phyloP scores from a whole-genome alignment of 495 filamentous ascomycete species.

The Chaetomium cochliodes region DNA sequence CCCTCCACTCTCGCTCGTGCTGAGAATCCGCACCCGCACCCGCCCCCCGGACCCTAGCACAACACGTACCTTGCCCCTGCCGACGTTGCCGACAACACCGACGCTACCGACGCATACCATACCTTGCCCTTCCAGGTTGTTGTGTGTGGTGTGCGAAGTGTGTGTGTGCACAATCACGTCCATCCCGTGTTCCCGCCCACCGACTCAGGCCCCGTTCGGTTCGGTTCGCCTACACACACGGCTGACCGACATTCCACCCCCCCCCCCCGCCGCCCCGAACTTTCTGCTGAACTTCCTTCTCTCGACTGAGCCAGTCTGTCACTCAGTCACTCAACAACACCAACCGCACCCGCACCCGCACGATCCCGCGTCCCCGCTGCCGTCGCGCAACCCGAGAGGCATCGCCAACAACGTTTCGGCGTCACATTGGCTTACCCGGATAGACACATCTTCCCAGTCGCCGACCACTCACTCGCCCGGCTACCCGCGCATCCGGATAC shows the following conservation, averaged over 20 bases:
- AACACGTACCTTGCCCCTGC: conserved; percentile 6
- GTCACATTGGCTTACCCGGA: conserved; percentile 27
- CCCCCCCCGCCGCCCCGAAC: not conserved
- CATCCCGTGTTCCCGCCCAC: conserved; percentile 1
- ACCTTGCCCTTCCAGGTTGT: not conserved
- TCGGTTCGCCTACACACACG: conserved; percentile 5
- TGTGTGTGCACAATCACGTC: not conserved
- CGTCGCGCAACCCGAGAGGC: conserved; percentile 17
- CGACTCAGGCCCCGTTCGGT: conserved; percentile 7
- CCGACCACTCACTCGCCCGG: conserved; percentile 23
- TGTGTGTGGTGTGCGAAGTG: too few relatives aligned
- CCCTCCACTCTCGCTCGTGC: not conserved
- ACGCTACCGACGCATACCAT: conserved; percentile 8
- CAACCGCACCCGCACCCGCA: not conserved
- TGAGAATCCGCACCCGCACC: not conserved
- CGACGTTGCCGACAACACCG: conserved; percentile 20
- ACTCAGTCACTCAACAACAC: not conserved
- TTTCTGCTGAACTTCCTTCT: not conserved
- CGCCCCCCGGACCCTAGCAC: not conserved
- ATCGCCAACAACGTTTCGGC: conserved; percentile 28
- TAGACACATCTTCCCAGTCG: conserved; percentile 19
- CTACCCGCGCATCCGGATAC: conserved; percentile 29
- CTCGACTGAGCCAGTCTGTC: not conserved
- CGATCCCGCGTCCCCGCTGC: conserved; percentile 6
- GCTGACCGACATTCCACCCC: not conserved